Evolutionary conservation across 192 early-diverging fungal genomes (phyloP), one percentile per base, ranked within the genome.

Genomic region (Chytriomyces sp.): DNA sequence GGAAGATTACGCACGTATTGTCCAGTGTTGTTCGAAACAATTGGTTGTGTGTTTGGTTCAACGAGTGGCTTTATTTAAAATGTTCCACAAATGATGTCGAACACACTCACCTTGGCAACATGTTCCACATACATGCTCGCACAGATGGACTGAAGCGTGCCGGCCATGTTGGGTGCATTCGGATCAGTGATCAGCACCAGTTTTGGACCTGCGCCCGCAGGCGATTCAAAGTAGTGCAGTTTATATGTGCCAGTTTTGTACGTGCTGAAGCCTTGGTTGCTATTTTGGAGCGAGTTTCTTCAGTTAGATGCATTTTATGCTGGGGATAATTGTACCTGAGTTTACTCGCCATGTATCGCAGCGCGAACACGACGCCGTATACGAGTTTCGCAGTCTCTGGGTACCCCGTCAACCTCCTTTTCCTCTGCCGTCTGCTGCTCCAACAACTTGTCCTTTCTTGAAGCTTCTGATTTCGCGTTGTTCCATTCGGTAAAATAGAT

Each of bases 311-410:
- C n/a, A n/a, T n/a, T n/a, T n/a, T n/a, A n/a, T n/a, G n/a, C n/a
- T n/a, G n/a, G n/a, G n/a, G n/a, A n/a, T n/a, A n/a, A n/a, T n/a
- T n/a, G n/a, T n/a, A n/a, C 7, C 13, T 50, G 24, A 98, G 85
- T 78, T 97, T 97, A 67, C 85, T 88, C 61, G 95, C 92, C 20
- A 97, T 89, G 76, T 97, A 97, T 63, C 93, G 85, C 44, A 96
- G 86, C 11, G 94, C 95, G 63, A 92, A 94, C 13, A 96, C 90
- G n/a, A 96, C 95, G 71, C 97, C 97, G 78, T 97, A 98, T 13
- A 98, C 95, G 18, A 98, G 89, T 79, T 98, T 98, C 0, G 93
- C 91, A 10, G 16, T 70, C 24, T 70, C 69, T n/a, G 48, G 11
- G 4, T 70, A n/a, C 49, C 5, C 50, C 69, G 49, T 59, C 69